These are phyloP conservation scores for Hypoxylon sp. DNA, from an alignment of 2,329 filamentous ascomycete species.

Conservation along the genomic window DNA sequence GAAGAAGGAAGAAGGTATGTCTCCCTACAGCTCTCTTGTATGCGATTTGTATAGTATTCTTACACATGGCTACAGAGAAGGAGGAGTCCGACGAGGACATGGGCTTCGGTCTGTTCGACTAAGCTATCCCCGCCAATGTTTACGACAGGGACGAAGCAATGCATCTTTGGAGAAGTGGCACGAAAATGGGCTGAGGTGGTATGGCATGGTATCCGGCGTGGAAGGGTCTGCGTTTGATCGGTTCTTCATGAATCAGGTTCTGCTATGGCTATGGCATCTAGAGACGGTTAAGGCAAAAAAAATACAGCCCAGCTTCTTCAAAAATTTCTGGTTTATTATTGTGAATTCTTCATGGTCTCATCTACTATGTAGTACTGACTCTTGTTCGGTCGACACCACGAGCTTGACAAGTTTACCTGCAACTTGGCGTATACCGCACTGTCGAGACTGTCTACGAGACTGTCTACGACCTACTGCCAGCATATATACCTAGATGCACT, in stretches of 20 bases:
- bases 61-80: conserved; percentile 56
- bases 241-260: conserved; percentile 20
- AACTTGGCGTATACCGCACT: too few relatives aligned
- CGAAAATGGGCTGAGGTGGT: conserved; percentile 41
- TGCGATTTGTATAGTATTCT: not conserved
- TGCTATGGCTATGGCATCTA: conserved; percentile 36
- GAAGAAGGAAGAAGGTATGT: conserved; percentile 77
- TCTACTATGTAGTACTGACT: too few relatives aligned
- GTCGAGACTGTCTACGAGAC: too few relatives aligned
- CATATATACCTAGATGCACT: too few relatives aligned
- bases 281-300: conserved; percentile 38
- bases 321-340: not conserved
- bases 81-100: conserved; percentile 79
- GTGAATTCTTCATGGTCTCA: not conserved
- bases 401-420: too few relatives aligned
- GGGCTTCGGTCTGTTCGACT: conserved; percentile 80
- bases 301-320: conserved; percentile 42
- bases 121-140: conserved; percentile 52
- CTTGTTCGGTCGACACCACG: too few relatives aligned
- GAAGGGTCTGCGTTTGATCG: conserved; percentile 42
- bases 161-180: conserved; percentile 39
- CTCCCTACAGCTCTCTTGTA: conserved; percentile 43
- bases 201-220: conserved; percentile 43
- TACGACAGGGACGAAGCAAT: conserved; percentile 39
- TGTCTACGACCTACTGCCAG: too few relatives aligned